Base-by-base conservation (phyloP, 2,329 filamentous ascomycete genomes). In the Boeremia lycopersici region DNA sequence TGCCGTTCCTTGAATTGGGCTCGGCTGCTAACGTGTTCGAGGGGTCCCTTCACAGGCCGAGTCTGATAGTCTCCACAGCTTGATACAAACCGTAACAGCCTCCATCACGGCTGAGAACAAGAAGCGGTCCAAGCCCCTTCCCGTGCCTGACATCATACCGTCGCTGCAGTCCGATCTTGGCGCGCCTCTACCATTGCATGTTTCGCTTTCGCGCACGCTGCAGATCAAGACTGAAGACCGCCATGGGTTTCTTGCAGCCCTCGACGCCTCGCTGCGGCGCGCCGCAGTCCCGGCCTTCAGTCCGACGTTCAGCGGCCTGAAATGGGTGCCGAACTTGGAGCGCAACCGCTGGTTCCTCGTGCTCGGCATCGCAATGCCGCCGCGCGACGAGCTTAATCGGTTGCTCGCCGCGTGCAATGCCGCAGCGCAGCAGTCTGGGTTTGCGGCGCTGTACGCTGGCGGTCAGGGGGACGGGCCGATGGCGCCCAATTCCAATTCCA, bases 121-220 rank as follows among this genome's bases (percentile, higher is more conserved):
- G 28, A 51, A 45, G 38, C 67, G 62, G 6, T 30, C 58, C 9
- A 71, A 67, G 42, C 56, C 61, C n/a, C 33, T 71, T 13, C 50
- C 62, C 19, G 47, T 72, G 39, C 70, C 68, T 46, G 64, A 77
- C 47, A 78, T 95, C 15, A 82, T 87, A 59, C 88, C 84, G 59
- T 86, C 95, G 56, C 78, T 98, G 6, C 84, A 83, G 36, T 96
- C 88, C 59, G 89, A 95, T 54, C 83, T 97, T 0, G 89, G 86
- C 53, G 86, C 87, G 6, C 87, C 89, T 5, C 79, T 91, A 44
- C 93, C 93, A 3, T 81, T 99, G 41, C 95, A 99, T 75, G 87
- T 99, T 68, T 96, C 92, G 63, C 82, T 99, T 6, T 98, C 95
- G 7, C 84, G 91, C 6, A 89, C 95, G 0, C 78, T 98, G 45